Percentiles rank a stretch among this genome's conserved stretches.
phyloP scores from a whole-genome alignment of 495 filamentous ascomycete species.

The Xylaria longipes region DNA sequence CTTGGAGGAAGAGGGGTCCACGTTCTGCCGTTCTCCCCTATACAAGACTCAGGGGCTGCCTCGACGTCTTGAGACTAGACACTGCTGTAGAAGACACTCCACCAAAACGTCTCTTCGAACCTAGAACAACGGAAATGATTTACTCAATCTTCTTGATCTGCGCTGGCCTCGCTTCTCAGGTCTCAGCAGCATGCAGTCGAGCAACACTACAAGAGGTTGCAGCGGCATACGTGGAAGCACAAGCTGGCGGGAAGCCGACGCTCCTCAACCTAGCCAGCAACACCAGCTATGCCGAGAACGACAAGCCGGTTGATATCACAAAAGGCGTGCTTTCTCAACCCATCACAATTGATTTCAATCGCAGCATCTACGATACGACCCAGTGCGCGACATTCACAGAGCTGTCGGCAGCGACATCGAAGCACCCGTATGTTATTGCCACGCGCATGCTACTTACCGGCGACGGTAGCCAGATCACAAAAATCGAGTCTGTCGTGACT shows the following conservation, averaged over 20 bases:
- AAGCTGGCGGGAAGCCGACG: slow-evolving; percentile 29
- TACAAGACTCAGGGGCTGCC: neutral
- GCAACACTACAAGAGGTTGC: slow-evolving; percentile 36
- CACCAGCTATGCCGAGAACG: slow-evolving; percentile 49
- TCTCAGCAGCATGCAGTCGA: slow-evolving; percentile 34
- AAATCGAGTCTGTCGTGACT: slow-evolving; percentile 46
- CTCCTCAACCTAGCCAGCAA: slow-evolving; percentile 34
- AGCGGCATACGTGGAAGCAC: slow-evolving; percentile 37
- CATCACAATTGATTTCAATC: slow-evolving; percentile 47
- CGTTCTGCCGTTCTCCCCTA: slow-evolving; percentile 6
- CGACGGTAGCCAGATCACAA: slow-evolving; percentile 35
- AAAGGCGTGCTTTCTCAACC: slow-evolving; percentile 42
- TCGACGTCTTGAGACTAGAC: neutral
- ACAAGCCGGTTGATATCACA: slow-evolving; percentile 38
- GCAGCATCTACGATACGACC: slow-evolving; percentile 47
- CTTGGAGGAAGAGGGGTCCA: slow-evolving; percentile 15
- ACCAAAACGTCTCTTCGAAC: neutral
- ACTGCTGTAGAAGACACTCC: neutral
- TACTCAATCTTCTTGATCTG: neutral
- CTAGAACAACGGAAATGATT: neutral
- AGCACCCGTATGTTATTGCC: slow-evolving; percentile 49
- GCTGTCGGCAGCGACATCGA: slow-evolving; percentile 40
- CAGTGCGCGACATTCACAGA: slow-evolving; percentile 51
- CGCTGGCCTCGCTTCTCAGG: slow-evolving; percentile 11
- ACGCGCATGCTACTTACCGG: slow-evolving; percentile 44